Conservation (phyloP, 768 basidiomycete species). For the Termitomyces sp. region DNA sequence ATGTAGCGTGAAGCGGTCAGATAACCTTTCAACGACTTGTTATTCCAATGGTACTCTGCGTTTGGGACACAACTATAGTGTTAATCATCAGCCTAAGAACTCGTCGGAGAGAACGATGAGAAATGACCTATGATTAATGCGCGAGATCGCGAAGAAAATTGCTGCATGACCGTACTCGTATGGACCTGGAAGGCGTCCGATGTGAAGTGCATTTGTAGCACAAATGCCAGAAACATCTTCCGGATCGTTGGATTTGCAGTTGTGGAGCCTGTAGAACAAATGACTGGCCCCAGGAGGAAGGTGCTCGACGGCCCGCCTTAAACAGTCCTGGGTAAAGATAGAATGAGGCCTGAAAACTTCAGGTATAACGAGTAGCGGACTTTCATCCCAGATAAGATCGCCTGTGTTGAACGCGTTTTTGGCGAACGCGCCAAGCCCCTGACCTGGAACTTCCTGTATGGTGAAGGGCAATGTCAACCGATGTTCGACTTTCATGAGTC, state of each 20-base stretch:
- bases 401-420: constrained; percentile 2
- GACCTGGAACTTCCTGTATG: constrained; percentile 1
- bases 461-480: neutral
- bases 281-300: neutral
- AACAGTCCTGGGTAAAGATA: neutral
- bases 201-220: constrained; percentile 7
- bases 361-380: constrained; percentile 5
- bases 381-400: constrained; percentile 8
- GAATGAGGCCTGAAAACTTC: neutral
- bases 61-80: constrained; percentile 13
- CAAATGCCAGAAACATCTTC: constrained; percentile 4
- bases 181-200: constrained; percentile 11
- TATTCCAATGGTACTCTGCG: constrained; percentile 8
- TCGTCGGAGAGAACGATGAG: neutral
- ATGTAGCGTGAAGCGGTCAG: constrained; percentile 14
- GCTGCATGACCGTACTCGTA: constrained; percentile 3
- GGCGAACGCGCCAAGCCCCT: constrained; percentile 8
- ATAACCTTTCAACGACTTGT: neutral
- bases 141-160: constrained; percentile 2
- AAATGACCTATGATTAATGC: constrained; percentile 14
- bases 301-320: neutral
- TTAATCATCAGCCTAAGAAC: neutral
- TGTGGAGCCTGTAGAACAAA: constrained; percentile 2
- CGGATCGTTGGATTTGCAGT: constrained; percentile 7
- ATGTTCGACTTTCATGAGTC: neutral